Conservation (phyloP, 208 protist genomes). For the Leptomonas seymouri region DNA sequence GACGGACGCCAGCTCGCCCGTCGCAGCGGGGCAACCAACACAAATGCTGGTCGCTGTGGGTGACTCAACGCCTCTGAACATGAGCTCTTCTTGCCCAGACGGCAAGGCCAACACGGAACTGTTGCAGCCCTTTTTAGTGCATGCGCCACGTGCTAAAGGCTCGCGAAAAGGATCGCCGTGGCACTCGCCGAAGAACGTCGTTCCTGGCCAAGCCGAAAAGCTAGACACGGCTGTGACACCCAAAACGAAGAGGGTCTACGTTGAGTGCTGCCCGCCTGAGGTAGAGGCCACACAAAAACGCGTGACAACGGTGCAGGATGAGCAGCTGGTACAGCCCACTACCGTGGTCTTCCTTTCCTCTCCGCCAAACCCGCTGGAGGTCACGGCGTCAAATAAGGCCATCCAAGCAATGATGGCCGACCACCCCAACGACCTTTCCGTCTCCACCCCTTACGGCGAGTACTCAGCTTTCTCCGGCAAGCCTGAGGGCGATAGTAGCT, state of each 20-base stretch:
- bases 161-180: background rate
- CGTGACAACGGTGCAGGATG: background rate
- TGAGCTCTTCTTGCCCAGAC: background rate
- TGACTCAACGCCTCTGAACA: background rate
- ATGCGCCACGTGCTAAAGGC: background rate
- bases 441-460: background rate
- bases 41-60: conserved; percentile 1
- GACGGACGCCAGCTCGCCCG: conserved; percentile 11
- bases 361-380: background rate
- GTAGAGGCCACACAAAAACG: conserved; percentile 1
- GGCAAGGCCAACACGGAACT: conserved; percentile 12
- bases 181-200: background rate
- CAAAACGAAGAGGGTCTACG: background rate
- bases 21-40: conserved; percentile 1
- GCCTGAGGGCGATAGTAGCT: background rate
- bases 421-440: background rate
- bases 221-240: background rate
- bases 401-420: background rate
- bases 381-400: conserved; percentile 10
- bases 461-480: conserved; percentile 9
- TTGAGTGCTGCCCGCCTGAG: background rate
- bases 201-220: background rate
- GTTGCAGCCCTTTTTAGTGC: background rate
- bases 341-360: conserved; percentile 7
- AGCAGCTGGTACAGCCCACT: background rate